Percentiles rank a stretch among this genome's conserved stretches.
Evolutionary conservation across 176 grass and related monocot species (phyloP).

Genomic region (Musa troglodytarum): DNA sequence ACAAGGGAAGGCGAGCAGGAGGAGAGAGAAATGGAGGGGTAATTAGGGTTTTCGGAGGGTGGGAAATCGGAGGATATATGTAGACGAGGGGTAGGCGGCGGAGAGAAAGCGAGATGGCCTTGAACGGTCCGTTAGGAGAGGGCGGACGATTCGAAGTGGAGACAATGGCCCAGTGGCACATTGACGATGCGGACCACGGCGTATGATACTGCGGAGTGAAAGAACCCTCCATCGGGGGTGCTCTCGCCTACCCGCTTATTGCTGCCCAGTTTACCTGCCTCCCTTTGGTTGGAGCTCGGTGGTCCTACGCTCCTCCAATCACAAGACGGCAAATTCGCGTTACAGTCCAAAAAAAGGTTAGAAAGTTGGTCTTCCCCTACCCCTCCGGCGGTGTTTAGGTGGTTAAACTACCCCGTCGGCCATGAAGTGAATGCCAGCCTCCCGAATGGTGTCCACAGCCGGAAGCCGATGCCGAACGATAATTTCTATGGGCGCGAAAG

Average conservation of each 20-base stretch:
- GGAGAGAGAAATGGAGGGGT: neutral
- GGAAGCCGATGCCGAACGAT: too few relatives aligned
- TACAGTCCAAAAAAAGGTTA: too few relatives aligned
- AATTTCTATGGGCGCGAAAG: neutral
- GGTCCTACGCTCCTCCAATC: too few relatives aligned
- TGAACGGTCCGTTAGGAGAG: constrained; percentile 26
- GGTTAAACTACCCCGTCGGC: too few relatives aligned
- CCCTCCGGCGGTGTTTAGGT: too few relatives aligned
- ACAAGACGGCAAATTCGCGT: too few relatives aligned
- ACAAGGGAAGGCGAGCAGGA: neutral
- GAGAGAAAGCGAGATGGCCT: neutral
- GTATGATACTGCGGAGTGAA: neutral
- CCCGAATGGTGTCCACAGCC: too few relatives aligned
- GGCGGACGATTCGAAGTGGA: constrained; percentile 55
- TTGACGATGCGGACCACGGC: neutral
- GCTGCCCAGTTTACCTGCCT: too few relatives aligned
- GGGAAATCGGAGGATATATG: constrained; percentile 5
- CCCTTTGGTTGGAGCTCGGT: too few relatives aligned
- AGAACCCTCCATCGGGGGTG: neutral
- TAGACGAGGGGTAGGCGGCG: neutral
- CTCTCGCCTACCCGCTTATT: neutral
- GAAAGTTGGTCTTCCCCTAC: too few relatives aligned
- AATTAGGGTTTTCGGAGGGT: neutral
- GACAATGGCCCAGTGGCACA: neutral
- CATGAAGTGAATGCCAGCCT: too few relatives aligned